Evolutionary conservation across 1,139 yeast species (phyloP), one percentile per base, ranked within the genome.

Genomic region (Taphrina communis): DNA sequence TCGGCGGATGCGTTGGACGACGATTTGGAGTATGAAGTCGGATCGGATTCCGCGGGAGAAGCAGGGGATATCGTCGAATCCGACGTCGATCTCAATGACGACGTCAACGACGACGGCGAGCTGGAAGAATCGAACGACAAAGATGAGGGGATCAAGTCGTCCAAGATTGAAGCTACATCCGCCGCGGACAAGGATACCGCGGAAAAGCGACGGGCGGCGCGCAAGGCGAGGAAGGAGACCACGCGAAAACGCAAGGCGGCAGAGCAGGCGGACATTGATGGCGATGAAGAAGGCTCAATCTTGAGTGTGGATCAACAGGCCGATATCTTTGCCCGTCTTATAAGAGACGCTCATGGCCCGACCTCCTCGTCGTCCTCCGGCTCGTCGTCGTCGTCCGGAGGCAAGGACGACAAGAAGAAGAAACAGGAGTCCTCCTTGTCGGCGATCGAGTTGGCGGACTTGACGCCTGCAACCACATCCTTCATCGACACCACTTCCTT

Each of bases 1-100:
- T 63, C 67, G 8, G 67, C 56, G 39, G 67, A 63, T 55, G 60
- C 67, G 0, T 50, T 63, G 35, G 61, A 63, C 17, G 67, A 63
- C 21, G 67, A 31, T 55, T 46, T 63, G n/a, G 67, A 63, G n/a
- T 63, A 63, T 35, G 61, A 53, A 44, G 67, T 63, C 1, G 67
- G 57, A 4, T 63, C 67, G 7, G 67, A 63, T 38, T 58, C 60
- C 25, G 66, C 59, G 19, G 67, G 41, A 1, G 67, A 63, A 41
- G 55, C 25, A 14, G 67, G 9, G 19, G 42, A 59, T 11, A 57
- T 42, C 42, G 35, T 56, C 12, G 31, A n/a, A 6, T 42, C 67
- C n/a, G 67, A 42, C 38, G 39, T 19, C 11, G 59, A 48, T 42
- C n/a, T 7, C n/a, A 51, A 39, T 9, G 52, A 39, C 52, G 58